phyloP scores from a whole-genome alignment of 345 rosid genomes.

The Combretum micranthum region DNA sequence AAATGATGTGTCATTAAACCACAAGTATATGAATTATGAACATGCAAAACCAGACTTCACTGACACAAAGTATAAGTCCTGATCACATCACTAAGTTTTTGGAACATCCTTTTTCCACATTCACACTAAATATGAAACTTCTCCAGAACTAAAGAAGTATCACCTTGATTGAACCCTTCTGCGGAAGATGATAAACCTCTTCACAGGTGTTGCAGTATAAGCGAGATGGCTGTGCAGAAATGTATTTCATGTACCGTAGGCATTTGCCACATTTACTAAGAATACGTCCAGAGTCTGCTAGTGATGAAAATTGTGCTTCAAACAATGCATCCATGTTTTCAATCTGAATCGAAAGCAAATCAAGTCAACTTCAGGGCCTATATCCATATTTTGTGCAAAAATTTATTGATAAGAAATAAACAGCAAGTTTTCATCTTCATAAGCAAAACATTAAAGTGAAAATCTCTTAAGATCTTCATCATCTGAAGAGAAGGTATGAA shows the following conservation, averaged over 20 bases:
- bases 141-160: not conserved
- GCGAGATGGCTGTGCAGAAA: slow-evolving; percentile 73
- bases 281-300: slow-evolving; percentile 72
- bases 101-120: no score
- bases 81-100: no score
- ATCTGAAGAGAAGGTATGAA: no score
- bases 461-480: no score
- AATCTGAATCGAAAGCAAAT: slow-evolving; percentile 39
- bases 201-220: slow-evolving; percentile 87
- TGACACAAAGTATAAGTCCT: no score
- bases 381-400: not conserved
- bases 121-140: not conserved
- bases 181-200: slow-evolving; percentile 95
- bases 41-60: no score
- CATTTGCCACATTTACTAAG: slow-evolving; percentile 97
- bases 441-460: no score
- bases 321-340: slow-evolving; percentile 90
- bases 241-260: slow-evolving; percentile 90
- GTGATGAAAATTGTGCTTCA: slow-evolving; percentile 92
- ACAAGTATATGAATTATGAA: no score
- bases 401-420: not conserved
- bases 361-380: not conserved
- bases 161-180: slow-evolving; percentile 89
- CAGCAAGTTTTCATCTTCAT: no score
- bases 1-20: no score